These are phyloP conservation scores for Blastobotrys raffinosifermentans DNA, from an alignment of 1,139 yeast species.

Conservation along the genomic window DNA sequence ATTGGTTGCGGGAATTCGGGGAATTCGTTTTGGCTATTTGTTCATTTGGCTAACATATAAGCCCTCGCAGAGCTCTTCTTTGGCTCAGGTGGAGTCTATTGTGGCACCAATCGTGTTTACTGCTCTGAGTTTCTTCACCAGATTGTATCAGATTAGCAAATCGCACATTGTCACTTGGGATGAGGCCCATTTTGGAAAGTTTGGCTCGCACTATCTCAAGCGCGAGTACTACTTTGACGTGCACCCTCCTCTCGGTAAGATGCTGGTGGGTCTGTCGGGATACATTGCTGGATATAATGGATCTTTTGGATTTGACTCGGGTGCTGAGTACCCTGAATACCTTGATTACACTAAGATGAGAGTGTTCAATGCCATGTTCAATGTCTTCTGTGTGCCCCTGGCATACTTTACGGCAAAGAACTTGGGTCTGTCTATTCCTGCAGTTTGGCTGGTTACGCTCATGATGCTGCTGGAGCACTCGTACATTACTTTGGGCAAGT, in stretches of 20 bases:
- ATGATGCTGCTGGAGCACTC: conserved; percentile 85
- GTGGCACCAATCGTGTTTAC: conserved; percentile 56
- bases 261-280: conserved; percentile 94
- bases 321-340: conserved; percentile 77
- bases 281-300: conserved; percentile 94
- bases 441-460: conserved; percentile 83
- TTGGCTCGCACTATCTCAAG: conserved; percentile 36
- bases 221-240: conserved; percentile 65
- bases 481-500: conserved; percentile 83
- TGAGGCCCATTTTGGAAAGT: conserved; percentile 81
- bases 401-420: conserved; percentile 91
- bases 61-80: too few species aligned
- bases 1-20: too few species aligned
- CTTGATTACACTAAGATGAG: conserved; percentile 90
- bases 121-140: conserved; percentile 54
- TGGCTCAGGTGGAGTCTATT: conserved; percentile 37
- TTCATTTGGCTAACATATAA: too few species aligned
- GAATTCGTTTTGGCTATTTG: too few species aligned
- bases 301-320: conserved; percentile 89
- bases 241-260: conserved; percentile 97
- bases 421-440: conserved; percentile 69
- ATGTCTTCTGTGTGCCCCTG: conserved; percentile 84
- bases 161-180: conserved; percentile 84
- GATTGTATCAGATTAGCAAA: conserved; percentile 61
- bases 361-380: conserved; percentile 84